Base-by-base conservation (phyloP, 257 asterid genomes). In the Lavandula angustifolia region DNA sequence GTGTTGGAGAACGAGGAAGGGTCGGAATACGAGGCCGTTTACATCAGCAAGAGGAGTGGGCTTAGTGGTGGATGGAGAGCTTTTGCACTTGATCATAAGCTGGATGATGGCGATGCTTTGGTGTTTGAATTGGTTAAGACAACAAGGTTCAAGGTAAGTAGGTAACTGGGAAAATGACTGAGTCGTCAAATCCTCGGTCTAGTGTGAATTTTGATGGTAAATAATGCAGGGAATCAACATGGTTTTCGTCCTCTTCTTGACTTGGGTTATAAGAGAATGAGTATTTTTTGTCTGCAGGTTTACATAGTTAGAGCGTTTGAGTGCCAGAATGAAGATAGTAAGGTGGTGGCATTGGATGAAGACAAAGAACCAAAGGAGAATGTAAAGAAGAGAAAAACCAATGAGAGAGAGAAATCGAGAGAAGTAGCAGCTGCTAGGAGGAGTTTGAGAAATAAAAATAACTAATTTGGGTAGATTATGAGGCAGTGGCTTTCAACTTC, bases 1-100 rank as follows among this genome's bases (percentile, higher is more conserved):
- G 80, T 78, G 71, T 60, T 89, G 54, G 92, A 81, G 75, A 69
- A 83, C 44, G 96, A 87, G 67, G 77, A 85, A 58, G 87, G 91
- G 9, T 3, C 60, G 8, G 89, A 87, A 73, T 89, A 71, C 18
- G 85, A 69, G 11, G 86, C 96, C 6, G 43, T 85, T 40, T 92
- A 44, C 76, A 84, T 92, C 13, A 58, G 95, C 84, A 75, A 79
- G 79, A 83, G 92, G 82, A 44, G 73, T 18, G 96, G 96, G 65
- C 80, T 92, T 31, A 85, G 96, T 57, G 98, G 98, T 38, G 96
- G 98, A 61, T 89, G 98, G 98, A 87, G 96, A 82, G 96, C 82
- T n/a, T 87, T 92, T 64, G 91, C 96, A 5, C 54, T 89, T 43
- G 92, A 87, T 48, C 96, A 92, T 69, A 89, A 92, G 62, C 71